Conservation (phyloP, 441 rosid species). For the Gossypium schwendimanii region DNA sequence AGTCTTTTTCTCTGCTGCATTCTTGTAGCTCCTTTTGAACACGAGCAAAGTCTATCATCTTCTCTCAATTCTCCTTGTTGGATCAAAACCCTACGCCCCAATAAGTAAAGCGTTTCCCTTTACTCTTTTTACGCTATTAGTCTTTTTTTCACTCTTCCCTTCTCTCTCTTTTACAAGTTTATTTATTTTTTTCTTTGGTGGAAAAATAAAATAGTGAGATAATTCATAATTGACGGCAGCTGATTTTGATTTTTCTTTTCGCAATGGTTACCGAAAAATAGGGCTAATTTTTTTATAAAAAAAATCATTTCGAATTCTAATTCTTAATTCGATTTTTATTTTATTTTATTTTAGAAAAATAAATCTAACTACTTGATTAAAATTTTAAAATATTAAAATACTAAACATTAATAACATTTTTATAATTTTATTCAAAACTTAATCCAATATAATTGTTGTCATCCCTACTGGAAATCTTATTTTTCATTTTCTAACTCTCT, state of each 20-base stretch:
- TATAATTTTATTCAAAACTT: too few relatives aligned
- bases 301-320: too few relatives aligned
- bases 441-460: too few relatives aligned
- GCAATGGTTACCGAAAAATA: too few relatives aligned
- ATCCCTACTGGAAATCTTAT: too few relatives aligned
- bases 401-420: too few relatives aligned
- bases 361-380: too few relatives aligned
- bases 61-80: slow-evolving; percentile 4
- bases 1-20: slow-evolving; percentile 63
- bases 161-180: background rate
- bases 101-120: background rate
- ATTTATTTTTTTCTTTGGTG: background rate
- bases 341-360: too few relatives aligned
- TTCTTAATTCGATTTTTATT: too few relatives aligned
- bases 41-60: slow-evolving; percentile 75
- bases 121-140: background rate
- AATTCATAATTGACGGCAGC: background rate
- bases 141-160: background rate
- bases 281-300: too few relatives aligned
- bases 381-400: too few relatives aligned
- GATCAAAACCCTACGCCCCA: background rate
- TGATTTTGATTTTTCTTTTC: background rate
- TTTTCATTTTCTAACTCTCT: too few relatives aligned
- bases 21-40: slow-evolving; percentile 96
- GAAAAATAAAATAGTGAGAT: background rate